Evolutionary conservation across 139 green algal genomes (phyloP).

Genomic region (Ettlia oleoabundans): DNA sequence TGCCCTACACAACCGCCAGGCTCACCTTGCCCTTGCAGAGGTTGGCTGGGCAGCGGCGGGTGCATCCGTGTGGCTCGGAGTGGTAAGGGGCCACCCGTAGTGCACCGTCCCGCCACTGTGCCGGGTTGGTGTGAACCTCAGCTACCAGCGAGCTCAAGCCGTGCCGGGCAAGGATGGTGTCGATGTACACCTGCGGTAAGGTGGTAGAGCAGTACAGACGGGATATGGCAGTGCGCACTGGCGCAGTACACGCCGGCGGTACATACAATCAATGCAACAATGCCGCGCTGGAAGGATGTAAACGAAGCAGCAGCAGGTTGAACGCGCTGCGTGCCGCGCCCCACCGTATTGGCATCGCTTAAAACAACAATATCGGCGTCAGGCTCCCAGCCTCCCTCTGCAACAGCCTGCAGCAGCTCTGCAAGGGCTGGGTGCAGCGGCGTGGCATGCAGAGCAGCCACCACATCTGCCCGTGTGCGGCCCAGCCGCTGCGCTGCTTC

Average conservation of each 20-base stretch:
- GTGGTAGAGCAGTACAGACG: too few species aligned
- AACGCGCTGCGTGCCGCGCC: too few species aligned
- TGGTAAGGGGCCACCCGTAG: slow-evolving; percentile 43
- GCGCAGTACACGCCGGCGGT: too few species aligned
- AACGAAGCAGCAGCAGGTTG: too few species aligned
- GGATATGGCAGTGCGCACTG: too few species aligned
- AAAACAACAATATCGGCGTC: neutral
- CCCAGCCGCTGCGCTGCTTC: slow-evolving; percentile 2
- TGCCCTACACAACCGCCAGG: too few species aligned
- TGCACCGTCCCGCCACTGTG: slow-evolving; percentile 28
- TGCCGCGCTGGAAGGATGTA: too few species aligned
- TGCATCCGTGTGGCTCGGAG: slow-evolving; percentile 32
- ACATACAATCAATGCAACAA: too few species aligned
- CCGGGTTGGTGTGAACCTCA: slow-evolving; percentile 43
- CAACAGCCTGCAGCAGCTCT: neutral
- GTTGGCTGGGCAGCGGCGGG: slow-evolving; percentile 40
- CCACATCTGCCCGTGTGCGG: neutral
- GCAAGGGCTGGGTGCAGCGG: neutral
- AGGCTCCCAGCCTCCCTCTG: neutral
- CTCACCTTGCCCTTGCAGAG: slow-evolving; percentile 52
- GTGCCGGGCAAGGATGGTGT: slow-evolving; percentile 25
- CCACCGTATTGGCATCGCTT: slow-evolving; percentile 27
- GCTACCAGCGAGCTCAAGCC: neutral
- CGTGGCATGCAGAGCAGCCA: neutral
- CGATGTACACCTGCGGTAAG: slow-evolving; percentile 37